Evolutionary conservation across 352 stramenopile genomes (phyloP), one percentile per base, ranked within the genome.

Genomic region (Hyaloperonospora arabidopsidis): DNA sequence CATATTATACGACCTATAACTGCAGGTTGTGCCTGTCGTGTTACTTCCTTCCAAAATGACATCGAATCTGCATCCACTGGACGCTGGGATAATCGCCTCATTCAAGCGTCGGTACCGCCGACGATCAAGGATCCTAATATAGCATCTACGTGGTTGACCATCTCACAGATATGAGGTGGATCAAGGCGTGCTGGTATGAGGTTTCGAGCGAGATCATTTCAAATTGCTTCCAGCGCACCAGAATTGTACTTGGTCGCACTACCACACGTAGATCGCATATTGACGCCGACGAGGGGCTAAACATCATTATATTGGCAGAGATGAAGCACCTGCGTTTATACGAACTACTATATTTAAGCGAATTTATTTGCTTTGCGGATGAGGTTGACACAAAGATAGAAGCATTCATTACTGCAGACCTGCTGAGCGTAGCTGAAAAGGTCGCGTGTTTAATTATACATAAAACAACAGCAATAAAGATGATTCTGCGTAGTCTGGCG

Each of bases 61-160:
- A 7, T 49, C 49, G 5, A 56, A 49, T n/a, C 7, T 56, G 11
- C 25, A 49, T 6, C 49, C 36, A 1, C 13, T 49, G 17, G 36
- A 54, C 14, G 48, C 48, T 25, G 34, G 39, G 10, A 55, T 55
- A 13, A 55, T 48, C 35, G 49, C 38, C 0, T 25, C 25, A 32
- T 19, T 55, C 4, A 48, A 55, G 14, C 19, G n/a, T n/a, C 36
- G 36, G 13, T 55, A 55, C 23, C 36, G 49, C 2, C 38, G 35
- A 41, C 2, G 35, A 41, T 14, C 15, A 18, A 41, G 35, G 35
- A 5, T 41, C 11, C 15, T 18, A 41, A 41, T 3, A 15, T 18
- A 41, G 13, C 35, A 18, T 41, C 5, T 2, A 18, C 35, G 13
- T 18, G 35, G 35, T 41, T 41, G 11, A 41, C 35, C 35, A 41